Base-by-base conservation (phyloP, 1,284 basidiomycete genomes). In the Sanguinoderma infundibulare region DNA sequence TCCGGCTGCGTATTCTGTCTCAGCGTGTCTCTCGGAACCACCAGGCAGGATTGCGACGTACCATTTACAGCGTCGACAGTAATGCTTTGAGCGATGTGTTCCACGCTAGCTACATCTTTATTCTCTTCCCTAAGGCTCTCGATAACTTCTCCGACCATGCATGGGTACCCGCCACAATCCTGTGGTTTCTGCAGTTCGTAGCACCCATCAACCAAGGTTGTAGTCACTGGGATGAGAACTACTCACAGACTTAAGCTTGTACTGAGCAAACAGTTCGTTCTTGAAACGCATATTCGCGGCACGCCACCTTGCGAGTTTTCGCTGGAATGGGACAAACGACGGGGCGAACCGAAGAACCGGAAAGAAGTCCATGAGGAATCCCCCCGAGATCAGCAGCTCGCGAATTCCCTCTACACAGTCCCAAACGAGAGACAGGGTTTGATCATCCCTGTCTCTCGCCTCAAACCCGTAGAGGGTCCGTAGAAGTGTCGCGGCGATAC, bases 381-480 rank as follows among this genome's bases (percentile, higher is more conserved):
- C 30, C 7, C 55, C 59, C 3, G 53, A 42, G 10, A 26, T 9
- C 44, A 22, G n/a, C 50, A 24, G 47, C 34, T 39, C 55, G 52
- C 47, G 46, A 12, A 44, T 24, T 9, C 34, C 49, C 17, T 39
- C 50, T 38, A 67, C 32, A 9, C 52, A 58, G 14, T 58, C 40
- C 20, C 66, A 60, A 6, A 57, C 56, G 24, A 64, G 30, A 2
- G n/a, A 9, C 35, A 64, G 38, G 47, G 59, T 46, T 10, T 54
- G 46, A 39, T 69, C 66, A 5, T 55, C 44, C 1, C 59, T 60
- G 3, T 30, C 49, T 15, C 35, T 34, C 7, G 46, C 57, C 8
- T 55, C 30, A 22, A 60, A 47, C 8, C 65, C 68, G 30, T 66
- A 69, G 14, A 57, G 51, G 5, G 63, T 49, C 20, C 54, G 55